Percentiles rank a stretch among this genome's conserved stretches.
phyloP scores from a whole-genome alignment of 176 grass and related monocot genomes.

The Ensete ventricosum region DNA sequence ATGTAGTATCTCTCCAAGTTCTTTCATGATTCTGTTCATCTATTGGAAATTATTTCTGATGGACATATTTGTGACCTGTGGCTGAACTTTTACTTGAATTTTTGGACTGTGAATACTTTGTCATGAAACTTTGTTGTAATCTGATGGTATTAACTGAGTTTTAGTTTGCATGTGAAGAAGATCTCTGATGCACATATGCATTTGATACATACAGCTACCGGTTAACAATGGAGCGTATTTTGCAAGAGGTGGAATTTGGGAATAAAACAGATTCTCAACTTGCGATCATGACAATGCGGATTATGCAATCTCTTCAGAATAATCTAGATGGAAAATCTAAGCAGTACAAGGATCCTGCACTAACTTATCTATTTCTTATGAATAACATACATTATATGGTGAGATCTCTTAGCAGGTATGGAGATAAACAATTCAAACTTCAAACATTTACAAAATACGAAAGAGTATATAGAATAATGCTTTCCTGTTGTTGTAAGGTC shows the following conservation, averaged over 20 bases:
- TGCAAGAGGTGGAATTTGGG: conserved; percentile 53
- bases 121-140: background rate
- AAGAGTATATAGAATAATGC: background rate
- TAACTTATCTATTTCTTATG: conserved; percentile 79
- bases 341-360: conserved; percentile 70
- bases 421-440: conserved; percentile 11
- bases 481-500: conserved; percentile 36
- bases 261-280: conserved; percentile 53
- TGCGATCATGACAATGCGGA: conserved; percentile 42
- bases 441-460: background rate
- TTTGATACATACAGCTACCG: conserved; percentile 46
- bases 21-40: too few species aligned
- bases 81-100: background rate
- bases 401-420: conserved; percentile 63
- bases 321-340: conserved; percentile 78
- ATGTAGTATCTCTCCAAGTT: too few species aligned
- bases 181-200: conserved; percentile 17
- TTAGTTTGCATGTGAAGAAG: background rate
- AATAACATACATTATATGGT: conserved; percentile 90
- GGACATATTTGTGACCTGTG: background rate
- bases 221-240: conserved; percentile 57
- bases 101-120: background rate
- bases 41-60: too few species aligned
- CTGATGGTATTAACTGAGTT: background rate
- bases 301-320: conserved; percentile 82